Percentiles rank a stretch among this genome's conserved stretches.
Conservation (phyloP, 2,329 filamentous ascomycete genomes). For the Talaromyces sp. region DNA sequence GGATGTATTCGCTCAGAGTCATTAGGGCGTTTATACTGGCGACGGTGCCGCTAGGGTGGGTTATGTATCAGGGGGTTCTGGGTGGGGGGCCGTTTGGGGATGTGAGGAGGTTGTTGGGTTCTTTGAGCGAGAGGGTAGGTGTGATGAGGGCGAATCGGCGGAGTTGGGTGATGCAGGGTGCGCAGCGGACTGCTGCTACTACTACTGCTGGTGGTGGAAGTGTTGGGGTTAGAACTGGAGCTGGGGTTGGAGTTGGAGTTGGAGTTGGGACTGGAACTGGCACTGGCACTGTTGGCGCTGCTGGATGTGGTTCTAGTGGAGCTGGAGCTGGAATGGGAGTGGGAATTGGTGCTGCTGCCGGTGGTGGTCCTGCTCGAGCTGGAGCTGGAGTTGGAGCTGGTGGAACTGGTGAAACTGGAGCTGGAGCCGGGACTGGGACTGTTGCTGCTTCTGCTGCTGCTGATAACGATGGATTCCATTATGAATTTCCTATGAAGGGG, state of each 20-base stretch:
- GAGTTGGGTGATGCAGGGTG: too few species aligned
- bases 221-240: not conserved
- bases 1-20: not conserved
- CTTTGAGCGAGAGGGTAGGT: not conserved
- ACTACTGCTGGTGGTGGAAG: not conserved
- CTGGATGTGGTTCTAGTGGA: too few species aligned
- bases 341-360: too few species aligned
- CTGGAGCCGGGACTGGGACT: not conserved
- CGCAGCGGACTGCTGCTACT: not conserved
- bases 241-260: not conserved
- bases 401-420: not conserved
- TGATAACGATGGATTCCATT: not conserved
- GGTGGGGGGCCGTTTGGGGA: not conserved
- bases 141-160: not conserved
- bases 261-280: not conserved
- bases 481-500: not conserved
- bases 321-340: too few species aligned
- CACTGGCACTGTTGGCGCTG: not conserved
- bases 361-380: too few species aligned
- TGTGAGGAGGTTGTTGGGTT: not conserved
- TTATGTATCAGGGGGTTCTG: not conserved
- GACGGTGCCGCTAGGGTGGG: not conserved
- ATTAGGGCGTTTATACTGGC: not conserved
- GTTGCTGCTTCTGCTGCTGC: not conserved
- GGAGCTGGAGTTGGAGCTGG: too few species aligned